Evolutionary conservation across 2,329 filamentous ascomycete genomes (phyloP).

Genomic region (Aureobasidium leucospermi): DNA sequence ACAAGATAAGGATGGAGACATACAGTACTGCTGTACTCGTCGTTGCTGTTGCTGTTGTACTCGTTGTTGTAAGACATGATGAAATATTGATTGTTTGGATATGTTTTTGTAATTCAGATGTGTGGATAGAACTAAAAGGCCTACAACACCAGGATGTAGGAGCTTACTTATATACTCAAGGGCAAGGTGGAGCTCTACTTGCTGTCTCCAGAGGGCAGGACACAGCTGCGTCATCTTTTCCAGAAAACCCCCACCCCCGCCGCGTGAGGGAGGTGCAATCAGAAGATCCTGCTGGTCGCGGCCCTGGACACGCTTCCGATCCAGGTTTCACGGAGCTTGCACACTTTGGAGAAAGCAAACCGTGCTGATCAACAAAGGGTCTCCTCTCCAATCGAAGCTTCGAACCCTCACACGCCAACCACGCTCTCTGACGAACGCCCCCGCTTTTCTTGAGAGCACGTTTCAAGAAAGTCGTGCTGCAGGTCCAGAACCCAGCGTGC

Average conservation of each 20-base stretch:
- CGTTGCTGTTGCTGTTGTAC: constrained; percentile 1
- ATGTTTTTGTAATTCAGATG: not conserved
- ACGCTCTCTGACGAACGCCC: not conserved
- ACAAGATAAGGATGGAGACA: not conserved
- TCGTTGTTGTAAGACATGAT: constrained; percentile 13
- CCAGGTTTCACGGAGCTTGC: not conserved
- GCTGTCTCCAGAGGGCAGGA: not conserved
- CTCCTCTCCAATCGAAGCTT: constrained; percentile 1
- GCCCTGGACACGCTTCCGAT: not conserved
- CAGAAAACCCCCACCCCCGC: not conserved
- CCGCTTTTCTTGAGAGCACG: not conserved
- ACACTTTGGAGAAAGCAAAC: not conserved
- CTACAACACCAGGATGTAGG: not conserved
- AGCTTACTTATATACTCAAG: not conserved
- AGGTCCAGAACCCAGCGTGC: not conserved
- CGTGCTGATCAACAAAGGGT: not conserved
- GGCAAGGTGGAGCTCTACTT: not conserved
- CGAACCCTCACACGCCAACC: not conserved
- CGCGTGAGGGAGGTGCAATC: not conserved
- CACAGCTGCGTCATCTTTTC: not conserved
- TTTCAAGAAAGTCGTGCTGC: not conserved
- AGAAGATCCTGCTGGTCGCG: not conserved
- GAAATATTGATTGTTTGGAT: not conserved
- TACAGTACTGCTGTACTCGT: constrained; percentile 12
- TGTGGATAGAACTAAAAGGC: not conserved